Base-by-base conservation (phyloP, 805 yeast species). In the Jamesozyma lodderae region DNA sequence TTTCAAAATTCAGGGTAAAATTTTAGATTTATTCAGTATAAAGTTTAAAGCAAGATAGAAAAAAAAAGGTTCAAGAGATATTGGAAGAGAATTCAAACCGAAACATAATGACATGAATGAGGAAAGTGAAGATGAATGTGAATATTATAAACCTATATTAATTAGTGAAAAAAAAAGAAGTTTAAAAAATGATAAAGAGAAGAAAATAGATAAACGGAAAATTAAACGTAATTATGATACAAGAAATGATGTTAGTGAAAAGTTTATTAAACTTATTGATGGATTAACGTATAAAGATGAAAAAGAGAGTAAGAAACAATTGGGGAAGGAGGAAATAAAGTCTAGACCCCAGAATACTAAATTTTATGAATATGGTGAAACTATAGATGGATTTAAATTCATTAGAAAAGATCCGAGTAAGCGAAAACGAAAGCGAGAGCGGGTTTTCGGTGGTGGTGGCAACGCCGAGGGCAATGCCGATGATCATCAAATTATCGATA, bases 301-400 rank as follows among this genome's bases (percentile, higher is more conserved):
- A n/a, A n/a, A n/a, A n/a, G n/a, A n/a, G n/a, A n/a, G n/a, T n/a
- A 27, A 15, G 6, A 15, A 16, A 17, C 9, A 29, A 17, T 21
- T 10, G n/a, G n/a, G 4, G 4, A 29, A 8, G 18, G 13, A 17
- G 4, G n/a, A 29, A 18, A n/a, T n/a, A n/a, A n/a, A n/a, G n/a
- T n/a, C n/a, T n/a, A n/a, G n/a, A n/a, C n/a, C n/a, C n/a, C n/a
- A n/a, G n/a, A 27, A 15, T 1, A 14, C 10, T 8, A 21, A 19
- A 11, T 33, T 19, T 20, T 26, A 28, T 18, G 54, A 51, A 31
- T 46, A 39, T 32, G 55, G 55, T 4, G 44, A 46, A 6, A 21
- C 38, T 4, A 41, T 46, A 8, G 38, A 39, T 14, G 55, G 55
- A 11, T 51, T 41, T 33, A 44, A 36, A 32, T 48, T 42, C 23